Conservation (phyloP, 345 rosid genomes). For the Raphanus raphanistrum region DNA sequence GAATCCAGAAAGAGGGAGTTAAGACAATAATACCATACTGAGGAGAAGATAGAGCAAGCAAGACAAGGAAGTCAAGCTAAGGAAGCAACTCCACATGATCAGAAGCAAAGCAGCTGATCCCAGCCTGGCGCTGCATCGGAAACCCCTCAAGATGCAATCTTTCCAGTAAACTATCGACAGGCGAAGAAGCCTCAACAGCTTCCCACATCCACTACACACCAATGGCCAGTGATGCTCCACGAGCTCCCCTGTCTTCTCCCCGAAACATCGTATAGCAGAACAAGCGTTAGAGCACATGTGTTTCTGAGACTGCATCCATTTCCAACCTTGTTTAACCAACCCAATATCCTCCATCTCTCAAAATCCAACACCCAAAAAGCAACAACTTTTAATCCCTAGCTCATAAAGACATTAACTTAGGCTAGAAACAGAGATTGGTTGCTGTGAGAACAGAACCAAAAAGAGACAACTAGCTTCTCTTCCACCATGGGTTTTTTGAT, state of each 20-base stretch:
- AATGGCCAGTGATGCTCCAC: conserved; percentile 90
- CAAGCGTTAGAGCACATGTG: conserved; percentile 47
- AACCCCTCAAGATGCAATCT: conserved; percentile 68
- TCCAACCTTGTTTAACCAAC: conserved; percentile 80
- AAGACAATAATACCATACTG: conserved; percentile 64
- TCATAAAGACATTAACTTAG: conserved; percentile 14
- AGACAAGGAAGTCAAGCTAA: conserved; percentile 87
- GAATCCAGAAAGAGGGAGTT: neutral
- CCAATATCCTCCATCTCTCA: conserved; percentile 82
- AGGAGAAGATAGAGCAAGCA: conserved; percentile 81
- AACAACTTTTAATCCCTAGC: conserved; percentile 1
- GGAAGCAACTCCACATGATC: conserved; percentile 98
- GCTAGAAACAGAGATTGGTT: neutral
- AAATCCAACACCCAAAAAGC: conserved; percentile 1
- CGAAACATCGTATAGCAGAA: conserved; percentile 43
- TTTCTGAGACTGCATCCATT: conserved; percentile 84
- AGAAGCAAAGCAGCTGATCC: conserved; percentile 86
- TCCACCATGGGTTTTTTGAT: neutral
- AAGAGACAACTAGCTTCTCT: conserved; percentile 24
- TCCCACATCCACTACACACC: conserved; percentile 65
- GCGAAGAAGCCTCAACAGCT: conserved; percentile 44
- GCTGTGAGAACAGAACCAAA: conserved; percentile 18
- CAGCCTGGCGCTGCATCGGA: conserved; percentile 56
- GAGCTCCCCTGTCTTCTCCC: conserved; percentile 55
- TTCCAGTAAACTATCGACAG: conserved; percentile 69